Conservation (phyloP, 2,329 filamentous ascomycete species). For the Aspergillus floridensis region DNA sequence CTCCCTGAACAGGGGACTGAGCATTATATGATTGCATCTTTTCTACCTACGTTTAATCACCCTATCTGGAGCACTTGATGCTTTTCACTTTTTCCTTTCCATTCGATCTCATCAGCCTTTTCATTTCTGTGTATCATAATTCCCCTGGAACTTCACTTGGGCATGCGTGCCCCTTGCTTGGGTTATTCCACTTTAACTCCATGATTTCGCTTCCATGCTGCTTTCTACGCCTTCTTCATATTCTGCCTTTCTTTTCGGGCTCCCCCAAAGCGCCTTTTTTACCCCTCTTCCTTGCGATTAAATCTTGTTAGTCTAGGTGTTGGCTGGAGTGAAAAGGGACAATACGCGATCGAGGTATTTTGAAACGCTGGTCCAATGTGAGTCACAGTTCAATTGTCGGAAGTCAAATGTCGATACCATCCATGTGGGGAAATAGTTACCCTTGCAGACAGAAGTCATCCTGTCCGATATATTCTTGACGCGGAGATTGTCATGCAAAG, state of each 20-base stretch:
- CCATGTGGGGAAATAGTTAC: background rate
- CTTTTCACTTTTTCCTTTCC: background rate
- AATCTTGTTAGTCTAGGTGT: background rate
- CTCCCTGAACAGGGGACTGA: background rate
- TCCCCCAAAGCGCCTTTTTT: background rate
- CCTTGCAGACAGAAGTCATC: background rate
- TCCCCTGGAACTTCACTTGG: background rate
- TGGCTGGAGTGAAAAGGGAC: background rate
- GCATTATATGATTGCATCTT: slow-evolving; percentile 5
- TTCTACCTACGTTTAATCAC: slow-evolving; percentile 1
- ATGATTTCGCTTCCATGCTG: background rate
- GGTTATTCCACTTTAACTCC: background rate
- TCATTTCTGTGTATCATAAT: slow-evolving; percentile 16
- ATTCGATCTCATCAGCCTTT: background rate
- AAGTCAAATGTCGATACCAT: background rate
- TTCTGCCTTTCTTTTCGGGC: background rate
- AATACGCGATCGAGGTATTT: background rate
- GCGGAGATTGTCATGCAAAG: background rate
- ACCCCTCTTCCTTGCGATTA: background rate
- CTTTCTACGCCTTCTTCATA: background rate
- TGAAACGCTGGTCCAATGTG: background rate
- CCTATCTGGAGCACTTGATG: background rate
- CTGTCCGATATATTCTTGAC: background rate
- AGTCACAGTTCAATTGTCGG: background rate
- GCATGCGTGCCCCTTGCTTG: background rate